Evolutionary conservation across 352 stramenopile species (phyloP).

Genomic region (Pythium dissotocum): DNA sequence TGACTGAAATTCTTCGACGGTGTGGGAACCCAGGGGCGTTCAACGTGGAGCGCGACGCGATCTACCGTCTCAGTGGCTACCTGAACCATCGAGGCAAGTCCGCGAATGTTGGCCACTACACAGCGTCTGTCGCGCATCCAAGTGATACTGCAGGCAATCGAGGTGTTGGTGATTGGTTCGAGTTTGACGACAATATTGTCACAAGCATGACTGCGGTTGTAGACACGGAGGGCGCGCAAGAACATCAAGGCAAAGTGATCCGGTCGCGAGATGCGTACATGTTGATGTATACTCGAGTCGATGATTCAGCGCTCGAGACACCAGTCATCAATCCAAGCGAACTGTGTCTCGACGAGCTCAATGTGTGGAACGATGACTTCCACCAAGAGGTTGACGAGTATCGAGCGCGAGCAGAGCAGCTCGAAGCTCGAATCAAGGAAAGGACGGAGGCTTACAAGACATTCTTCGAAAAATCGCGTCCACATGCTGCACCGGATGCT

Average conservation of each 20-base stretch:
- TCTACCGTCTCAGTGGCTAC: constrained; percentile 78
- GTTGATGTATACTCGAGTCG: constrained; percentile 73
- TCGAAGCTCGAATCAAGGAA: constrained; percentile 55
- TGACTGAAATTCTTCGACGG: constrained; percentile 58
- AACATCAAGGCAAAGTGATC: constrained; percentile 55
- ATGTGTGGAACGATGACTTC: constrained; percentile 54
- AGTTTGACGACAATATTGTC: constrained; percentile 85
- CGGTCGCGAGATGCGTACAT: constrained; percentile 86
- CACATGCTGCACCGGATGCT: constrained; percentile 37
- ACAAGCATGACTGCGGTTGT: constrained; percentile 43
- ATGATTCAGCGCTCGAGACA: constrained; percentile 18
- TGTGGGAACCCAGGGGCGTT: constrained; percentile 46
- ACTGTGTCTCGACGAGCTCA: constrained; percentile 46
- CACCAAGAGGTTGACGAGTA: constrained; percentile 52
- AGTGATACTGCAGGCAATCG: constrained; percentile 9
- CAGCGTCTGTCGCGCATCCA: constrained; percentile 70
- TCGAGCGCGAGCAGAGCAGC: constrained; percentile 35
- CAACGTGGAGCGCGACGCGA: constrained; percentile 36
- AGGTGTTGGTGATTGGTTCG: constrained; percentile 57
- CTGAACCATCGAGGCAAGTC: constrained; percentile 83
- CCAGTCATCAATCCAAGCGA: constrained; percentile 13
- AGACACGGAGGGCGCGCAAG: constrained; percentile 42
- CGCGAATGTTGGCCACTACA: constrained; percentile 86
- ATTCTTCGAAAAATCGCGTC: constrained; percentile 59
- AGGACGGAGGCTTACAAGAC: constrained; percentile 55